phyloP scores from a whole-genome alignment of 495 filamentous ascomycete genomes.

The Aspergillus asperescens region DNA sequence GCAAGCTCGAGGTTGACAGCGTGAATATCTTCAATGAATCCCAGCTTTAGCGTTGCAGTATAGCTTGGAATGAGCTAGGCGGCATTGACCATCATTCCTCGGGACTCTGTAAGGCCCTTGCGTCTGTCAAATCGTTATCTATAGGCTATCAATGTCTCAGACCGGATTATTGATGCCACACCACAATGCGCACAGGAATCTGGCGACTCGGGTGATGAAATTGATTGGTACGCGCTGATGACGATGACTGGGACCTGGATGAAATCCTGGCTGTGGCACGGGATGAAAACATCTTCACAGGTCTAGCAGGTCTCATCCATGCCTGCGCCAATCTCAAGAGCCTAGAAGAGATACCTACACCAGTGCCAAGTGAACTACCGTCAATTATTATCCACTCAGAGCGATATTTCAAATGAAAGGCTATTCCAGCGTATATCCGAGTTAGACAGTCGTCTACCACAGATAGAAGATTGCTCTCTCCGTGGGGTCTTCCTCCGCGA shows the following conservation, averaged over 20 bases:
- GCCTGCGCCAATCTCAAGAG: background rate
- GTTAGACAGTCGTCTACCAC: background rate
- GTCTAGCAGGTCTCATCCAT: background rate
- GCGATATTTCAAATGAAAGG: background rate
- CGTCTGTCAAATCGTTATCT: background rate
- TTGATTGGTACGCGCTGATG: background rate
- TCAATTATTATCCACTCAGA: background rate
- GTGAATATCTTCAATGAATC: background rate
- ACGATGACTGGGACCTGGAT: background rate
- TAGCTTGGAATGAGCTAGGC: constrained; percentile 3
- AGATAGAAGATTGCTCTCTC: background rate
- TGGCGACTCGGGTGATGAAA: background rate
- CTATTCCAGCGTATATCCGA: background rate
- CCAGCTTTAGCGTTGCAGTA: background rate
- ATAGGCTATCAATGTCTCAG: background rate
- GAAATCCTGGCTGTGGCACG: background rate
- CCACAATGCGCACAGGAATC: background rate
- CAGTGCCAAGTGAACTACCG: background rate
- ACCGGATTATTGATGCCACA: background rate
- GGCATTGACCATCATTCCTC: background rate
- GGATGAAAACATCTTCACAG: background rate
- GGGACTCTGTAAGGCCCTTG: background rate
- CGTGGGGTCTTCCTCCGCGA: background rate
- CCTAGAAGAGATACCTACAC: background rate
- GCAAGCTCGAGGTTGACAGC: background rate